Evolutionary conservation across 1,284 basidiomycete genomes (phyloP).

Genomic region (Dichomitus squalens): DNA sequence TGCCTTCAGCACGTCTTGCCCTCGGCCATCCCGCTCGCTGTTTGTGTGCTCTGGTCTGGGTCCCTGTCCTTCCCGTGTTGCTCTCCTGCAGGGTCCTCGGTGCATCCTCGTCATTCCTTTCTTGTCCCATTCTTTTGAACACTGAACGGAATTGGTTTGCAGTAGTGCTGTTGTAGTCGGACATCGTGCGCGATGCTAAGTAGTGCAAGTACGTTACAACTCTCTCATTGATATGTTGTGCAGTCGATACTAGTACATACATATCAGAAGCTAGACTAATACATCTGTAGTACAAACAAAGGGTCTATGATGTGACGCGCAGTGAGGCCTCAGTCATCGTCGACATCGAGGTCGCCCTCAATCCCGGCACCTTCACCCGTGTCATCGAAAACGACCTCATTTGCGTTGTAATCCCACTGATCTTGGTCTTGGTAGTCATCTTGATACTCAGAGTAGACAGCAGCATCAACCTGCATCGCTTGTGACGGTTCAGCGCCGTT

Average conservation of each 20-base stretch:
- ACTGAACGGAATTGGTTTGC: conserved; percentile 18
- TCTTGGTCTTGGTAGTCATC: conserved; percentile 36
- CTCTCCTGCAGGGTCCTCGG: conserved; percentile 3
- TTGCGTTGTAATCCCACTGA: conserved; percentile 40
- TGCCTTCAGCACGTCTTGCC: not conserved
- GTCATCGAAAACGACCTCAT: conserved; percentile 60
- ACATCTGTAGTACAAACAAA: not conserved
- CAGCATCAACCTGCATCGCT: conserved; percentile 15
- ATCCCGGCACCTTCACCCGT: conserved; percentile 66
- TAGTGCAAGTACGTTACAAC: conserved; percentile 16
- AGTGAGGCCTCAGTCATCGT: conserved; percentile 47
- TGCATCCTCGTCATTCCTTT: conserved; percentile 21
- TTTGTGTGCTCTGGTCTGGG: conserved; percentile 1
- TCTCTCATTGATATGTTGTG: conserved; percentile 23
- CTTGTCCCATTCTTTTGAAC: conserved; percentile 21
- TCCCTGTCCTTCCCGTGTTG: not conserved
- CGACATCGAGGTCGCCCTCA: conserved; percentile 74
- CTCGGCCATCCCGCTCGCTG: not conserved
- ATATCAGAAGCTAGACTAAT: conserved; percentile 22
- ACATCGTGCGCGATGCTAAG: conserved; percentile 11
- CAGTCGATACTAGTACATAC: conserved; percentile 21
- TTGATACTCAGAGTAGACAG: conserved; percentile 24
- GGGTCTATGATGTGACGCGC: not conserved
- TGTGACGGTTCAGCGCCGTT: not conserved
- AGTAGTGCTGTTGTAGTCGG: conserved; percentile 8